Base-by-base conservation (phyloP, 225 moss, liverwort and hornwort genomes). In the Marchantia paleacea region DNA sequence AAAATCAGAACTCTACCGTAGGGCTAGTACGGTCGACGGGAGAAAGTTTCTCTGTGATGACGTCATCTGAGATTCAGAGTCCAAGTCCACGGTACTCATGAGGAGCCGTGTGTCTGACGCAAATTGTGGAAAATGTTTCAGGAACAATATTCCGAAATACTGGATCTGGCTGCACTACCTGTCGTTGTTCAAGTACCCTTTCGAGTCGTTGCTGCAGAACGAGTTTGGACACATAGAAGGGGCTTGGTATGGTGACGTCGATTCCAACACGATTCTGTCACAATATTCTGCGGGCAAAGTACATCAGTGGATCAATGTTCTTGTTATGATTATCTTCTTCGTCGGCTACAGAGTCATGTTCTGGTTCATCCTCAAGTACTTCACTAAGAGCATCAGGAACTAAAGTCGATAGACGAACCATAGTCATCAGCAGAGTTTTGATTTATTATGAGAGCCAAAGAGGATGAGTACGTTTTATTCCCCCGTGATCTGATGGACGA, bases 161-260 rank as follows among this genome's bases (percentile, higher is more conserved):
- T 97, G 94, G 97, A 82, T 97, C 52, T 97, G 97, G 97, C 52
- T 97, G 4, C 97, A 97, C 74, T 97, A 97, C 28, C 55, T 91
- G 10, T 97, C 97, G 0, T 87, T 89, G 39, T 94, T 97, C 90
- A 97, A 97, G 65, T 97, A 97, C 66, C 94, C 97, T 0, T 94
- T 72, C 10, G 97, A 97, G 75, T 71, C 86, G 52, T 48, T 93
- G 31, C 55, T 94, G 0, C 55, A 85, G 0, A 97, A 94, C 62
- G 97, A 97, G 83, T 92, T 91, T n/a, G 90, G 91, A 22, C 89
- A 87, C 74, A 82, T 85, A 3, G 8, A 75, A 7, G 39, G 85
- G 7, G 85, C 88, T 25, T 97, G 94, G 93, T 83, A 88, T 73
- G 80, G 68, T 2, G 80, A 84, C 5, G 80, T 79, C 5, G 61